Evolutionary conservation across 1,139 yeast genomes (phyloP).

Genomic region (Pichia sp.): DNA sequence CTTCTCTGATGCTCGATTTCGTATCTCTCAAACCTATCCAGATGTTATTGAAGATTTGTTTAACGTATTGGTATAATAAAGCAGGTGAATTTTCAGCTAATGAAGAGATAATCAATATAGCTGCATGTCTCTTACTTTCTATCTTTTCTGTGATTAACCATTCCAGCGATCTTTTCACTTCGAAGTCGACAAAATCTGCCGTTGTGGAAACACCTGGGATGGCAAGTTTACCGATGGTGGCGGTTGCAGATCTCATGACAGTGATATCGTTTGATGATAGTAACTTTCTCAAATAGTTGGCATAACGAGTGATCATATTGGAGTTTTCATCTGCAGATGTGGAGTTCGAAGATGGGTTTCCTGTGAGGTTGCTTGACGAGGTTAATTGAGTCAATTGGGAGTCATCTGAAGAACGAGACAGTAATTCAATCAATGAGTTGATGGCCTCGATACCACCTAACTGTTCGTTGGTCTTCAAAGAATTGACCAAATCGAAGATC

Average conservation of each 20-base stretch:
- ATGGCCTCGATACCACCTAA: slow-evolving; percentile 93
- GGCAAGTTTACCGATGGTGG: slow-evolving; percentile 83
- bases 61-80: slow-evolving; percentile 71
- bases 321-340: slow-evolving; percentile 72
- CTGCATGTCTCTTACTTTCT: slow-evolving; percentile 87
- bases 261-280: slow-evolving; percentile 80
- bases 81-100: slow-evolving; percentile 90
- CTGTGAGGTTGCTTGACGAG: slow-evolving; percentile 9
- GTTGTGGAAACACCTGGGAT: slow-evolving; percentile 87
- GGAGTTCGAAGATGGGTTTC: slow-evolving; percentile 24
- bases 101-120: slow-evolving; percentile 79
- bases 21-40: slow-evolving; percentile 88
- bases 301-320: slow-evolving; percentile 85
- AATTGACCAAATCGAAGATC: slow-evolving; percentile 81
- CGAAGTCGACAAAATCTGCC: slow-evolving; percentile 90
- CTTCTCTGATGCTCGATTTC: slow-evolving; percentile 70
- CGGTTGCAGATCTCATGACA: slow-evolving; percentile 85
- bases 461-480: slow-evolving; percentile 67
- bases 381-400: slow-evolving; percentile 24
- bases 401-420: slow-evolving; percentile 27
- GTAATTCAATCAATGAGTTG: slow-evolving; percentile 68
- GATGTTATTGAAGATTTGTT: slow-evolving; percentile 74
- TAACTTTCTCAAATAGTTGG: slow-evolving; percentile 79
- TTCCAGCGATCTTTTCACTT: slow-evolving; percentile 85
- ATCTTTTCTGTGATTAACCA: slow-evolving; percentile 83